Conservation (phyloP, 2,329 filamentous ascomycete genomes). For the Rutstroemia sp. region DNA sequence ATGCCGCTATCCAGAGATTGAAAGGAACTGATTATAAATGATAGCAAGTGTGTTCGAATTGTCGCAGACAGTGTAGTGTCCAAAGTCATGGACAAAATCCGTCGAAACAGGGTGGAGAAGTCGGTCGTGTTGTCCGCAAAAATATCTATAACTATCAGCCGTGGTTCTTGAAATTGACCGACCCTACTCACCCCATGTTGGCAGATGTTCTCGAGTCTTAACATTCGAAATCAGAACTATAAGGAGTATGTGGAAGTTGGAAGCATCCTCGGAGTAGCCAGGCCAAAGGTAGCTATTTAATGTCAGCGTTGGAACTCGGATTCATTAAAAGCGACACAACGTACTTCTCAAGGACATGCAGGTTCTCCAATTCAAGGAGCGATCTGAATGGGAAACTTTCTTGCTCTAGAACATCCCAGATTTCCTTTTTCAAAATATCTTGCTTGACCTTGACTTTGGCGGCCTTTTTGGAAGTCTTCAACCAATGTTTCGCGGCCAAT, state of each 20-base stretch:
- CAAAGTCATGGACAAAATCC: slow-evolving; percentile 79
- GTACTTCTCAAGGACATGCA: slow-evolving; percentile 82
- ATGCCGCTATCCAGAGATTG: slow-evolving; percentile 85
- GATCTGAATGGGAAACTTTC: slow-evolving; percentile 72
- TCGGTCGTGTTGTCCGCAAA: slow-evolving; percentile 72
- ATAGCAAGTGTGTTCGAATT: slow-evolving; percentile 75
- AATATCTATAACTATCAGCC: slow-evolving; percentile 43
- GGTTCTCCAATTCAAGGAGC: slow-evolving; percentile 75
- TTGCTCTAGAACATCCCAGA: slow-evolving; percentile 84
- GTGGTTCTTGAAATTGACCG: neutral
- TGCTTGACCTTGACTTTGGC: slow-evolving; percentile 65
- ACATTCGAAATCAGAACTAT: slow-evolving; percentile 80
- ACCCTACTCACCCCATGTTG: slow-evolving; percentile 66
- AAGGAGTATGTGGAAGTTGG: slow-evolving; percentile 85
- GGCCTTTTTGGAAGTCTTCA: slow-evolving; percentile 54
- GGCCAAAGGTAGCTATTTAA: slow-evolving; percentile 81
- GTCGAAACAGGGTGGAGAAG: slow-evolving; percentile 84
- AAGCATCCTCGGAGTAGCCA: slow-evolving; percentile 78
- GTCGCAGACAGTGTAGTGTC: slow-evolving; percentile 58
- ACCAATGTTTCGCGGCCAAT: slow-evolving; percentile 79
- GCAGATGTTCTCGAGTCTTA: slow-evolving; percentile 78
- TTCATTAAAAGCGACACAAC: slow-evolving; percentile 11
- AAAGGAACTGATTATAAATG: slow-evolving; percentile 85
- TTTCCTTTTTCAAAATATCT: slow-evolving; percentile 74
- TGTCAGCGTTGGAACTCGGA: no score